phyloP scores from a whole-genome alignment of 2,329 filamentous ascomycete species.

The Trichoderma semiorbis region DNA sequence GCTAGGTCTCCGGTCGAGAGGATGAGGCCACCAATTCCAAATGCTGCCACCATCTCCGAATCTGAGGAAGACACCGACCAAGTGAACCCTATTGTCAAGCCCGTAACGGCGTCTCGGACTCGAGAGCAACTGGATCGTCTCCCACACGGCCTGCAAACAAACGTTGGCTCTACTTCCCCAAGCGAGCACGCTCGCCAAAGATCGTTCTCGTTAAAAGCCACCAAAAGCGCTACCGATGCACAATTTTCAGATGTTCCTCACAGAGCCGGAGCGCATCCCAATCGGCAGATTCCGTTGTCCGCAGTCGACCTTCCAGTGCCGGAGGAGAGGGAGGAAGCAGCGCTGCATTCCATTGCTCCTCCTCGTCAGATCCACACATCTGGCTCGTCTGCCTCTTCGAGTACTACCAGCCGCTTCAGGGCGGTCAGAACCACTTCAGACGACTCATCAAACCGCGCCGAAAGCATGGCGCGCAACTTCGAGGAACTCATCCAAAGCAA shows the following conservation, averaged over 20 bases:
- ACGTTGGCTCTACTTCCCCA: constrained; percentile 19
- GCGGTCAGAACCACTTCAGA: constrained; percentile 55
- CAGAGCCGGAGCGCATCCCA: constrained; percentile 28
- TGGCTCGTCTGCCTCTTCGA: constrained; percentile 47
- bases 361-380: constrained; percentile 44
- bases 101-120: not conserved
- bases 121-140: constrained; percentile 10
- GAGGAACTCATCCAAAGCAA: constrained; percentile 79
- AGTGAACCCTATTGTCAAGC: not conserved
- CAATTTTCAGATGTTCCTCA: constrained; percentile 31
- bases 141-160: constrained; percentile 15
- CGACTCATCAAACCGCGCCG: constrained; percentile 44
- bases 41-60: constrained; percentile 41
- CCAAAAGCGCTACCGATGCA: constrained; percentile 34
- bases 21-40: constrained; percentile 28
- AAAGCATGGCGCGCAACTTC: constrained; percentile 65
- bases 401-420: constrained; percentile 43
- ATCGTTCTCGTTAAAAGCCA: constrained; percentile 31
- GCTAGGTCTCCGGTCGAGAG: constrained; percentile 34
- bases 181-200: constrained; percentile 22
- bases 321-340: constrained; percentile 34
- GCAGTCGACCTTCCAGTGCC: constrained; percentile 38
- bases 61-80: constrained; percentile 36
- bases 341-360: constrained; percentile 24
- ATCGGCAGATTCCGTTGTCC: constrained; percentile 28